Evolutionary conservation across 345 rosid genomes (phyloP).

Genomic region (Syzygium oleosum): DNA sequence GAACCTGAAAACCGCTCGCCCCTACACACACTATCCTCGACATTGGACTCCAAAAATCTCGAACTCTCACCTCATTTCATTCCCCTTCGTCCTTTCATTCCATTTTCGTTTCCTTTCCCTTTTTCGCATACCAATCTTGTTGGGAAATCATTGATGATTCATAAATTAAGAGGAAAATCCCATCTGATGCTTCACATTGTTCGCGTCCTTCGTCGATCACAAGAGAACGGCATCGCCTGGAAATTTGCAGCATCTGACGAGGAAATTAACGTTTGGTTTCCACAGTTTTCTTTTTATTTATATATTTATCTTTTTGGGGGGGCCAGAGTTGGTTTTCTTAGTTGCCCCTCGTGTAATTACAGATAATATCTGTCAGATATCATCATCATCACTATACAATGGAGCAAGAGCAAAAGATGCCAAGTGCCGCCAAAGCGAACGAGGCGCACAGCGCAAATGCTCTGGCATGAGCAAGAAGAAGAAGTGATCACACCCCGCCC

Average conservation of each 20-base stretch:
- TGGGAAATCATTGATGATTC: neutral
- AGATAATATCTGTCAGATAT: too few species aligned
- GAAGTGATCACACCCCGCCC: neutral
- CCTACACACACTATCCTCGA: neutral
- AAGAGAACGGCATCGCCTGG: neutral
- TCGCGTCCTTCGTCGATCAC: neutral
- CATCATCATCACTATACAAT: neutral
- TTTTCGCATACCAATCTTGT: neutral
- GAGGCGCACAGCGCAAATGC: neutral
- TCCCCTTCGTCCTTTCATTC: neutral
- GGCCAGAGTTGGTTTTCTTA: neutral
- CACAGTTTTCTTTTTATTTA: neutral
- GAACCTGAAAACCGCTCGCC: too few species aligned
- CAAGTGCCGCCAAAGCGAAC: neutral
- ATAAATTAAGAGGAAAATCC: neutral
- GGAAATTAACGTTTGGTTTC: neutral
- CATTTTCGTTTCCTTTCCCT: neutral
- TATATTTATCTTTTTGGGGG: neutral
- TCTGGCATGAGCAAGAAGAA: neutral
- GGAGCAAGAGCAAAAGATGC: neutral
- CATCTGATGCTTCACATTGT: neutral
- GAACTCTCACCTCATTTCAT: fast-evolving
- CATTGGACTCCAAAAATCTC: neutral
- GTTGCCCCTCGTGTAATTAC: neutral
- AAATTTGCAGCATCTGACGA: neutral